Conservation (phyloP, 768 basidiomycete genomes). For the Hydnum rufescens region DNA sequence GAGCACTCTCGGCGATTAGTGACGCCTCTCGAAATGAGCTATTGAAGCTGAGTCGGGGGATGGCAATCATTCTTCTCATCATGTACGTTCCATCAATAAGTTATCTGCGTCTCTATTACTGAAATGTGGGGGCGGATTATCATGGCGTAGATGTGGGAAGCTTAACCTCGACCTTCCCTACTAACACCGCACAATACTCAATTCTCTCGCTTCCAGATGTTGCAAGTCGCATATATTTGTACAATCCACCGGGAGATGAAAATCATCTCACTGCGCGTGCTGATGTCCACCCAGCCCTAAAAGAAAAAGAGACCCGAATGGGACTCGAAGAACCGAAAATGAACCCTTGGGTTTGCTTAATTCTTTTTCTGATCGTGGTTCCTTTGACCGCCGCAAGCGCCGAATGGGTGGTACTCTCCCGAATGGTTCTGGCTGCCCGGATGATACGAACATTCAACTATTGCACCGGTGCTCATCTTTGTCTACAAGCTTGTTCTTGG, state of each 20-base stretch:
- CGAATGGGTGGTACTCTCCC: constrained; percentile 45
- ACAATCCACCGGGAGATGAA: constrained; percentile 46
- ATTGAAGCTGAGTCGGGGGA: constrained; percentile 42
- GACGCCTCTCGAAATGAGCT: constrained; percentile 30
- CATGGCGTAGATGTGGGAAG: constrained; percentile 16
- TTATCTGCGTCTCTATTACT: not conserved
- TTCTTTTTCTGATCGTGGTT: constrained; percentile 31
- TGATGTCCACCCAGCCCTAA: not conserved
- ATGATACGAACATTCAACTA: too few species aligned
- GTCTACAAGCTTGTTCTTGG: constrained; percentile 45
- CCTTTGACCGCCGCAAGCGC: constrained; percentile 47
- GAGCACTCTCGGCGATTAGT: constrained; percentile 17
- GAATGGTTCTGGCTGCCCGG: not conserved
- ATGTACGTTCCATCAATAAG: constrained; percentile 6
- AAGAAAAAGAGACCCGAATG: constrained; percentile 14
- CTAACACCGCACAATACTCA: not conserved
- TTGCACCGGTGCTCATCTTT: too few species aligned
- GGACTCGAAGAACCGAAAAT: constrained; percentile 5
- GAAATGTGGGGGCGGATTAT: not conserved
- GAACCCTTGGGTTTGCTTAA: constrained; percentile 42
- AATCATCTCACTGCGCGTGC: constrained; percentile 16
- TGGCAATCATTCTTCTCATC: constrained; percentile 38
- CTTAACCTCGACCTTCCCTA: not conserved
- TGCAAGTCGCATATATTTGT: constrained; percentile 44
- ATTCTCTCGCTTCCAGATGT: constrained; percentile 19